Evolutionary conservation across 2,329 filamentous ascomycete species (phyloP), one percentile per base, ranked within the genome.

Genomic region (Nemania serpens): DNA sequence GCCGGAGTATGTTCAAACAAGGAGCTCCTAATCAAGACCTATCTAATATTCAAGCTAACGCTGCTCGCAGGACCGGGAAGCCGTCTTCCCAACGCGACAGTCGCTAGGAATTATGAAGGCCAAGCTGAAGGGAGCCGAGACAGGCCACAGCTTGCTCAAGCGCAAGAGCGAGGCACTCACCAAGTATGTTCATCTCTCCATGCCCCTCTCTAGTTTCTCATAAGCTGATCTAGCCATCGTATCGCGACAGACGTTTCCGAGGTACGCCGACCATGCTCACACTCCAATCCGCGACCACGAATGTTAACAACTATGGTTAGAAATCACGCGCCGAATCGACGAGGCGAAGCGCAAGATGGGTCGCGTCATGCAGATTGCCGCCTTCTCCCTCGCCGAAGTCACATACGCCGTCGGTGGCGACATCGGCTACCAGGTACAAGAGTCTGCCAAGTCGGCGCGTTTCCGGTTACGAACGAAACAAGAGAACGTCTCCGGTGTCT

Each of bases 261-360:
- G 91, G 91, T 95, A 85, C 70, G 73, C 18, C 41, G 29, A 25
- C 20, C 29, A 34, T 5, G 2, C 48, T 18, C 29, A 7, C 11
- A 3, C 33, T 45, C 41, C 22, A 13, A 34, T 10, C 2, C 49
- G 43, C 48, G 48, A 48, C 45, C 7, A 5, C 20, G 25, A 39
- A 46, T 55, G 34, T 55, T 64, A 17, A 66, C 37, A n/a, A 20
- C 6, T 20, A 15, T 3, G 20, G 13, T 17, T 75, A 91, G 95
- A 99, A 73, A 99, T 99, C 73, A 97, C 95, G 51, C 88, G 88
- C 75, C 90, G 95, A 73, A 99, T 99, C 78, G 94, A 99, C 80
- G 95, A 99, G 77, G 95, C 95, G 43, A 99, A 99, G 79, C 91
- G 93, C 71, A 99, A 99, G 82, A 99, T 99, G 94, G 95, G 95